These are phyloP conservation scores for Thermomyces lanuginosus DNA, from an alignment of 2,329 filamentous ascomycete genomes.

Conservation along the genomic window DNA sequence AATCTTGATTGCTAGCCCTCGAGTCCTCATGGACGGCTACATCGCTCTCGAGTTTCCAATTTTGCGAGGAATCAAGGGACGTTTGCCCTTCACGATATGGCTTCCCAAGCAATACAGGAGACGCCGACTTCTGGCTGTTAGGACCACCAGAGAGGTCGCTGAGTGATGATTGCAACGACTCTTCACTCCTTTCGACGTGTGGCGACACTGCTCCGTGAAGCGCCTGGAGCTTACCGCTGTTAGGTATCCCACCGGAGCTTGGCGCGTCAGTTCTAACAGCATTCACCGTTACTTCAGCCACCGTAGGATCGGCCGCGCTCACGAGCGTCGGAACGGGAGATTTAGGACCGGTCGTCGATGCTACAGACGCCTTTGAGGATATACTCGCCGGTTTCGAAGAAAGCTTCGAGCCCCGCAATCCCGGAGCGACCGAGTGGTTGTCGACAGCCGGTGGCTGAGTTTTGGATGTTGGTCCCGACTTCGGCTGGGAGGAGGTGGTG, in stretches of 20 bases:
- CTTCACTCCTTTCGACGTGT: conserved; percentile 17
- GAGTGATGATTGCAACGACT: conserved; percentile 12
- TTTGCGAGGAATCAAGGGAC: conserved; percentile 10
- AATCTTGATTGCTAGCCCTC: too few relatives aligned
- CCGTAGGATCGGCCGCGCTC: conserved; percentile 29
- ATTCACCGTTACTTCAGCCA: conserved; percentile 31
- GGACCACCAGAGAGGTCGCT: conserved; percentile 18
- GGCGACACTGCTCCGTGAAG: conserved; percentile 15
- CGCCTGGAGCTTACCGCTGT: conserved; percentile 16
- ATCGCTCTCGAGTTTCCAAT: conserved; percentile 7
- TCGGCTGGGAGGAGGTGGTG: conserved; percentile 13
- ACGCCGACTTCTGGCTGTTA: conserved; percentile 15
- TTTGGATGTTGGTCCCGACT: conserved; percentile 22
- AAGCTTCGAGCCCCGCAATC: conserved; percentile 20
- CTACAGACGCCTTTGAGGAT: conserved; percentile 26
- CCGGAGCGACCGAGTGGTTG: conserved; percentile 13
- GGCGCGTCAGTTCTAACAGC: conserved; percentile 15
- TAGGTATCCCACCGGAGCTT: conserved; percentile 17
- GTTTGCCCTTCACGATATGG: conserved; percentile 12
- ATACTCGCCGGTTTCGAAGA: conserved; percentile 28
- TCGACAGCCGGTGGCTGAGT: conserved; percentile 21
- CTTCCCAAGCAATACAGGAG: conserved; percentile 19
- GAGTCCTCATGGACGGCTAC: conserved; percentile 11
- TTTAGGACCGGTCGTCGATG: conserved; percentile 21
- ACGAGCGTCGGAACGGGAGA: conserved; percentile 22